Evolutionary conservation across 2,329 filamentous ascomycete species (phyloP).

Genomic region (Calonectria naviculata): DNA sequence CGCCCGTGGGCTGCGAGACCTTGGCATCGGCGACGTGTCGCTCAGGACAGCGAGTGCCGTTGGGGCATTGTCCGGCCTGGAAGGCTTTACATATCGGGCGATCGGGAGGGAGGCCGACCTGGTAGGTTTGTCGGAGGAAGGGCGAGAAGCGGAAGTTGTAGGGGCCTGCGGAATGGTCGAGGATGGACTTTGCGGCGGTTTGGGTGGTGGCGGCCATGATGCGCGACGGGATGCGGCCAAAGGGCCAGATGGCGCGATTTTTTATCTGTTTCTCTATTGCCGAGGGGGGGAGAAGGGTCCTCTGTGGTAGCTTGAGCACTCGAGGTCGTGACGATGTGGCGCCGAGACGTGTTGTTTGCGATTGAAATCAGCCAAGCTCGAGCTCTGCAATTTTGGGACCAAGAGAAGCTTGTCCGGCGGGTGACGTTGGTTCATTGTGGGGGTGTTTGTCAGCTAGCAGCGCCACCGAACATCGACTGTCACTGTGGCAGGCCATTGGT

Average conservation of each 20-base stretch:
- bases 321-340: not conserved
- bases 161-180: constrained; percentile 64
- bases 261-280: not conserved
- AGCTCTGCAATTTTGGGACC: constrained; percentile 20
- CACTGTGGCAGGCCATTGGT: not conserved
- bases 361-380: constrained; percentile 1
- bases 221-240: constrained; percentile 21
- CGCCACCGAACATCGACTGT: constrained; percentile 10
- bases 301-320: not conserved
- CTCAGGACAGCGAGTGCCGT: constrained; percentile 86
- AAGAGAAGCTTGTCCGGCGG: not conserved
- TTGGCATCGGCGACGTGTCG: constrained; percentile 71
- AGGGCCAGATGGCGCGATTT: constrained; percentile 9
- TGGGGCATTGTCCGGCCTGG: constrained; percentile 85
- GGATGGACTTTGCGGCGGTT: constrained; percentile 57
- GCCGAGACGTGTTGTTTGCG: constrained; percentile 5
- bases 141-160: constrained; percentile 87
- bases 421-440: constrained; percentile 16
- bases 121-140: constrained; percentile 85
- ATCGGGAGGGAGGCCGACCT: constrained; percentile 83
- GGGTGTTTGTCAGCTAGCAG: constrained; percentile 28
- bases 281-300: not conserved
- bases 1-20: constrained; percentile 53
- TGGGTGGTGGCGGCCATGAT: constrained; percentile 45
- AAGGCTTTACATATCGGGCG: constrained; percentile 89